Conservation (phyloP, 306 rosid genomes). For the Acacia melanoxylon region DNA sequence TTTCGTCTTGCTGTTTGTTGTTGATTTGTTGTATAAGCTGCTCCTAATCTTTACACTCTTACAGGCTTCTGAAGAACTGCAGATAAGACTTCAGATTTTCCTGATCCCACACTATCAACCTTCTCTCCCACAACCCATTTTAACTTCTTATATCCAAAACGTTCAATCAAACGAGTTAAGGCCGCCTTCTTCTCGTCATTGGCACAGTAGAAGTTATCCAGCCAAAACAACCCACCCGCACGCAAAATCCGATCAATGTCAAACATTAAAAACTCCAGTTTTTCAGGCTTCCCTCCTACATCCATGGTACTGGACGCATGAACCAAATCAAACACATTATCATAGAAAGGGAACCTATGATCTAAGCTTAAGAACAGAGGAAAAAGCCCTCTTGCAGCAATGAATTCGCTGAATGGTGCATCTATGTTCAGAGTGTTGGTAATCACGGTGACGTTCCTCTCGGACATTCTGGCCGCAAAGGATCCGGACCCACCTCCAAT, state of each 20-base stretch:
- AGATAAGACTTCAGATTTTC: constrained; percentile 65
- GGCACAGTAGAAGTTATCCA: constrained; percentile 72
- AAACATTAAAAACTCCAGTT: constrained; percentile 83
- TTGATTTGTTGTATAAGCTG: neutral
- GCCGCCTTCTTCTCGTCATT: constrained; percentile 71
- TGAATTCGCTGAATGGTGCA: constrained; percentile 85
- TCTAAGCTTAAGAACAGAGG: constrained; percentile 78
- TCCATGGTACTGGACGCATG: constrained; percentile 66
- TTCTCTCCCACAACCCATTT: constrained; percentile 93
- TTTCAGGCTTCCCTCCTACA: constrained; percentile 64
- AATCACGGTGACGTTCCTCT: constrained; percentile 71
- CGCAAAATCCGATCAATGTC: constrained; percentile 78
- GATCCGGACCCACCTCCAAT: constrained; percentile 90
- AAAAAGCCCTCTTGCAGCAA: constrained; percentile 91
- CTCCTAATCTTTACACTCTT: constrained; percentile 52
- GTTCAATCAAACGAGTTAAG: constrained; percentile 77
- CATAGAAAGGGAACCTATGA: constrained; percentile 89
- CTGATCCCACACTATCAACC: constrained; percentile 47
- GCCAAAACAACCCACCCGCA: constrained; percentile 87
- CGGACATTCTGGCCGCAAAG: constrained; percentile 88
- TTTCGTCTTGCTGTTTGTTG: constrained; percentile 36
- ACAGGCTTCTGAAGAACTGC: constrained; percentile 87
- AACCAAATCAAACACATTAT: constrained; percentile 84
- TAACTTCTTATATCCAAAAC: constrained; percentile 83
- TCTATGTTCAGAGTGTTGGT: constrained; percentile 67